These are phyloP conservation scores for Acmispon strigosus DNA, from an alignment of 306 rosid genomes.

Conservation along the genomic window DNA sequence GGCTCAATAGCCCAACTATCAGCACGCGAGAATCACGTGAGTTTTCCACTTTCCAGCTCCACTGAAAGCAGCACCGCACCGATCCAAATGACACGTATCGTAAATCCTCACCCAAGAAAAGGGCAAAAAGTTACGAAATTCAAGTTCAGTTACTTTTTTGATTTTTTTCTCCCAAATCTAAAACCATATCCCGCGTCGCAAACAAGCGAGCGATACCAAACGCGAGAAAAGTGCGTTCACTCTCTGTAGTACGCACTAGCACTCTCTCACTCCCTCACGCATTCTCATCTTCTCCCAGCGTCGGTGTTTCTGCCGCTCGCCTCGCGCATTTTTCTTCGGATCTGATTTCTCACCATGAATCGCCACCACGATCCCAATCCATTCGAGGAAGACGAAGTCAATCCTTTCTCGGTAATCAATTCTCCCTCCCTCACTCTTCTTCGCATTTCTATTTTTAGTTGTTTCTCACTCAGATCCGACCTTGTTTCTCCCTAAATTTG, in stretches of 20 bases:
- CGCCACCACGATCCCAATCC: conserved; percentile 93
- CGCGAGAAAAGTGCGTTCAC: conserved; percentile 26
- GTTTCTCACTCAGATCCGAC: conserved; percentile 32
- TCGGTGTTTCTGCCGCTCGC: conserved; percentile 7
- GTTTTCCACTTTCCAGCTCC: background rate
- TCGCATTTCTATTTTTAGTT: conserved; percentile 4
- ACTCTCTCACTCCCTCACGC: conserved; percentile 1
- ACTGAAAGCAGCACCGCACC: conserved; percentile 4
- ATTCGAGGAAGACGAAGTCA: conserved; percentile 84
- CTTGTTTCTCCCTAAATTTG: conserved; percentile 6
- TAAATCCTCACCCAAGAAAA: background rate
- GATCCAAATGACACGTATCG: background rate
- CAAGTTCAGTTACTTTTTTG: background rate
- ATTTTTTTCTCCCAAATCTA: background rate
- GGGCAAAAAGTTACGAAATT: conserved; percentile 19
- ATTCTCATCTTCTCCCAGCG: background rate
- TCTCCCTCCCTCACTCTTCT: background rate
- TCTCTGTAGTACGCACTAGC: conserved; percentile 2
- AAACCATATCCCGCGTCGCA: conserved; percentile 48
- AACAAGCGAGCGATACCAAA: conserved; percentile 15
- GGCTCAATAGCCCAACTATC: too few species aligned
- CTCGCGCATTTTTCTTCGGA: conserved; percentile 39
- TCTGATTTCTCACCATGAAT: conserved; percentile 55
- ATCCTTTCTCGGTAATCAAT: conserved; percentile 82
- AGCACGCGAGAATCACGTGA: conserved; percentile 24